phyloP scores from a whole-genome alignment of 2,329 filamentous ascomycete genomes.

The Clarireedia sp. region DNA sequence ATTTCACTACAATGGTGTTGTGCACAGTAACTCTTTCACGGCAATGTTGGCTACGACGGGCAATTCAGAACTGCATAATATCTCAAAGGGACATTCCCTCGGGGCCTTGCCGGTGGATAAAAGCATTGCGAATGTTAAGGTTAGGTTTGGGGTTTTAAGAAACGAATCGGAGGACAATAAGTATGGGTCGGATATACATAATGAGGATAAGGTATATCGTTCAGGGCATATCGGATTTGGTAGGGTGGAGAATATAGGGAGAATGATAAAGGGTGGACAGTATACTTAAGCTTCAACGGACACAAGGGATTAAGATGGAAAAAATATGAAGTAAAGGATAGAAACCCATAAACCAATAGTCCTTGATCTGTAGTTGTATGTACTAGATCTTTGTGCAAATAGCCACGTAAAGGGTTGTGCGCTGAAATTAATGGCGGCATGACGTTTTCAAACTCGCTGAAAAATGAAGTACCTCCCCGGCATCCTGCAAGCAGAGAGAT shows the following conservation, averaged over 20 bases:
- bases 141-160: neutral
- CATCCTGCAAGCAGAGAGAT: no score
- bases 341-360: no score
- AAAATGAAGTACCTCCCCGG: no score
- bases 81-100: conserved; percentile 7
- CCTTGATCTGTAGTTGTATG: no score
- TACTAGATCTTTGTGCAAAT: no score
- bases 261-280: neutral
- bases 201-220: neutral
- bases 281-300: neutral
- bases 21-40: conserved; percentile 14
- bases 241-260: neutral
- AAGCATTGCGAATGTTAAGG: neutral
- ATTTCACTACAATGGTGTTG: conserved; percentile 11
- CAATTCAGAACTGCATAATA: conserved; percentile 6
- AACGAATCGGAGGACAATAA: neutral
- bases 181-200: neutral
- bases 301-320: no score
- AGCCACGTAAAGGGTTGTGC: no score
- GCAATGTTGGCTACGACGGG: conserved; percentile 13
- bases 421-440: no score
- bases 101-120: neutral
- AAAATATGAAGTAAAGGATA: no score
- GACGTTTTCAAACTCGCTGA: no score
- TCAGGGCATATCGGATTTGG: neutral